phyloP scores from a whole-genome alignment of 352 stramenopile genomes.

The Pseudoperonospora humuli region DNA sequence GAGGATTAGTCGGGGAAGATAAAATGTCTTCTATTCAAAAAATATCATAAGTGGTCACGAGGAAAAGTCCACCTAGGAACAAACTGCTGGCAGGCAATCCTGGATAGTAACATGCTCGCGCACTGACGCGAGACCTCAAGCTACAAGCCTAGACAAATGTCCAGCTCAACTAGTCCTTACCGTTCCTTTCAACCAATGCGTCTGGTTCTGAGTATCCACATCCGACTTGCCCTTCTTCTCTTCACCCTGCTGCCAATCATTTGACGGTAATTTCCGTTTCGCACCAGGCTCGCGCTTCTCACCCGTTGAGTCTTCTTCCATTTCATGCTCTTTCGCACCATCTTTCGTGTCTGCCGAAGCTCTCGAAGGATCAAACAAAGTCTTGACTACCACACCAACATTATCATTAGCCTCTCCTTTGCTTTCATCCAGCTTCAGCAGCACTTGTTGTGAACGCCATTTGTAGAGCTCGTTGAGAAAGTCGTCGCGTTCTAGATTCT shows the following conservation, averaged over 20 bases:
- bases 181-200: conserved; percentile 5
- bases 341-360: conserved; percentile 7
- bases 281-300: conserved; percentile 18
- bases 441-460: conserved; percentile 40
- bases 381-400: conserved; percentile 40
- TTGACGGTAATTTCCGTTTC: conserved; percentile 21
- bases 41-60: no score
- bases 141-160: no score
- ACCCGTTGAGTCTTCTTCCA: not conserved
- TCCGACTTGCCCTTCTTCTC: conserved; percentile 27
- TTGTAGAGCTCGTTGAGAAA: conserved; percentile 69
- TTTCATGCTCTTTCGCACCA: conserved; percentile 3
- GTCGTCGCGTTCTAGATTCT: conserved; percentile 55
- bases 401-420: conserved; percentile 31
- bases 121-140: no score
- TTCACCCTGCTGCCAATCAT: conserved; percentile 16
- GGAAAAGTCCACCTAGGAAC: no score
- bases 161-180: conserved; percentile 7
- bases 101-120: no score
- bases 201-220: conserved; percentile 5
- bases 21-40: no score
- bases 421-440: conserved; percentile 35
- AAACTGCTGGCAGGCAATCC: no score
- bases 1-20: no score
- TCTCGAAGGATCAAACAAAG: conserved; percentile 45